Evolutionary conservation across 2,329 filamentous ascomycete genomes (phyloP), one percentile per base, ranked within the genome.

Genomic region (Dothideomycetes sp.): DNA sequence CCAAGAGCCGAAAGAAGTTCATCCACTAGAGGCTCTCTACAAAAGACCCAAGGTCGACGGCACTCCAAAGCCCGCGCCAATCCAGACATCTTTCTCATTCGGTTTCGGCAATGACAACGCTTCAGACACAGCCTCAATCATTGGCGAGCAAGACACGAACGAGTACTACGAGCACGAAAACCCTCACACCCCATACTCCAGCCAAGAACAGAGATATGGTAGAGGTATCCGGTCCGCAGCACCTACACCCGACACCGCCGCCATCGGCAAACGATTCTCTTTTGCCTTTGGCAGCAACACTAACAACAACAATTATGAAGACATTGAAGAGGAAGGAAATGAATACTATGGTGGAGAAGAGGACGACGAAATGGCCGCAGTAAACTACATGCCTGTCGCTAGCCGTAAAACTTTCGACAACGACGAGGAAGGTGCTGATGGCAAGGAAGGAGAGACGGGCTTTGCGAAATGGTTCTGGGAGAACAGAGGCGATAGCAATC

Each of bases 11-110:
- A 63, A 59, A 51, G 57, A 63, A 45, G 66, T 94, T 0, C 89
- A 96, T 50, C 89, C 91, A 0, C 72, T 96, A 2, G 88, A 96
- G 65, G 86, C 86, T 1, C 73, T 96, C 2, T 98, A 93, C 70
- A 96, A 95, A 63, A 77, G 77, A 4, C 59, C 65, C 22, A 58
- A 59, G 3, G 37, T 50, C 52, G 47, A 10, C 39, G 7, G 12
- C 30, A 14, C 54, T 41, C 57, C 56, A 4, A 62, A 45, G 48
- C 64, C 51, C 37, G 61, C 47, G 18, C 64, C 50, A 37, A 66
- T 65, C 50, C 73, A 64, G 44, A 75, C 56, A 40, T 80, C 65
- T 50, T 94, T 95, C 60, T 86, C 72, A 56, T 95, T 95, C 64
- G n/a, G n/a, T n/a, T 94, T 94, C 56, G 60, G 35, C 32, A 34